phyloP scores from a whole-genome alignment of 352 stramenopile genomes.

The Globisporangium middletonii region DNA sequence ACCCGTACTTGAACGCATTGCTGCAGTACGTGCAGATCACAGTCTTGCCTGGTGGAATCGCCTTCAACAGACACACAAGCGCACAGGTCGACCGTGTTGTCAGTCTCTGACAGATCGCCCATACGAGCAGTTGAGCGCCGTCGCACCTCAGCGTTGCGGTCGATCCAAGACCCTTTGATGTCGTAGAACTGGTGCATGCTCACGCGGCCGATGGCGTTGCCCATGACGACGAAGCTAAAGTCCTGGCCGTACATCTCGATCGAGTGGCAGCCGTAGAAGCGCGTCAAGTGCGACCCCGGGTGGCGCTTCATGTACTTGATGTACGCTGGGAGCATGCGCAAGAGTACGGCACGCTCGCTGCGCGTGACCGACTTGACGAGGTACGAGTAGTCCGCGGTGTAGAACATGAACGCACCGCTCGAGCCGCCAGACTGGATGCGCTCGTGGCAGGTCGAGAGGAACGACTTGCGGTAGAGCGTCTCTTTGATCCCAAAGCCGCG shows the following conservation, averaged over 20 bases:
- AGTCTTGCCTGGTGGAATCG: conserved; percentile 73
- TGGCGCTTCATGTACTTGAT: conserved; percentile 78
- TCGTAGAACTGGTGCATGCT: conserved; percentile 90
- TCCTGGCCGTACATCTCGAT: conserved; percentile 87
- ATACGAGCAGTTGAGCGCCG: not conserved
- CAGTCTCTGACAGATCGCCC: too few relatives aligned
- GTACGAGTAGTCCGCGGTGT: conserved; percentile 82
- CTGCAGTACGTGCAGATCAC: conserved; percentile 85
- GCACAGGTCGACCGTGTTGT: not conserved
- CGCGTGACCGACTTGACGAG: conserved; percentile 86
- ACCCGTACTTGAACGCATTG: conserved; percentile 71
- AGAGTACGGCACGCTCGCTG: conserved; percentile 69
- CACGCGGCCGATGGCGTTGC: conserved; percentile 76
- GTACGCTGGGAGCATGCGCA: conserved; percentile 82
- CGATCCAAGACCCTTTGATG: conserved; percentile 88
- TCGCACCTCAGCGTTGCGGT: conserved; percentile 72
- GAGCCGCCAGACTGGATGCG: conserved; percentile 76
- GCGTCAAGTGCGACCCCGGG: conserved; percentile 76
- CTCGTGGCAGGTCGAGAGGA: conserved; percentile 79
- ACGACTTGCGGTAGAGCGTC: conserved; percentile 67
- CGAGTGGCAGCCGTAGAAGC: conserved; percentile 87
- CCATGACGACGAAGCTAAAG: conserved; percentile 91
- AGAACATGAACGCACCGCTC: conserved; percentile 90
- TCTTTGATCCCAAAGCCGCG: conserved; percentile 74
- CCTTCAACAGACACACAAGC: conserved; percentile 14